Evolutionary conservation across 768 basidiomycete species (phyloP).

Genomic region (Panellus pusillus): DNA sequence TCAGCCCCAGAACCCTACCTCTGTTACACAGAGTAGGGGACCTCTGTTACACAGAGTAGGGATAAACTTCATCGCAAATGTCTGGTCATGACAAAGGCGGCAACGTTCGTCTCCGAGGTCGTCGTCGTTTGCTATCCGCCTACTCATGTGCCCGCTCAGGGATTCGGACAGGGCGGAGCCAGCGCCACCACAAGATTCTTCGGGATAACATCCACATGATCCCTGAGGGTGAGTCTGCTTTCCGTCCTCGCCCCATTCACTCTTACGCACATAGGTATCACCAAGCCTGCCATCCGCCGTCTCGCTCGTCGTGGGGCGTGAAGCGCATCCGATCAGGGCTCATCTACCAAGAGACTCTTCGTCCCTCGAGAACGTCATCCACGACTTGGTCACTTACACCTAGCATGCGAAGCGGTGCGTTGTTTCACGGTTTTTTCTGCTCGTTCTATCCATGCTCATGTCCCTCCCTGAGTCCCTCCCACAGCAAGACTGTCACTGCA

Average conservation of each 20-base stretch:
- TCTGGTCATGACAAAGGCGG: slow-evolving; percentile 97
- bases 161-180: slow-evolving; percentile 93
- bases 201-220: slow-evolving; percentile 77
- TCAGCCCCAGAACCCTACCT: no score
- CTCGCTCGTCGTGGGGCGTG: slow-evolving; percentile 97
- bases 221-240: slow-evolving; percentile 43
- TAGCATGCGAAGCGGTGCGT: slow-evolving; percentile 84
- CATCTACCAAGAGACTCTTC: slow-evolving; percentile 65
- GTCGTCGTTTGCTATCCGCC: background rate
- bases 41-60: no score
- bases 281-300: slow-evolving; percentile 90
- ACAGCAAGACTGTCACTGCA: slow-evolving; percentile 81
- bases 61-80: slow-evolving; percentile 61
- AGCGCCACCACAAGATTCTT: slow-evolving; percentile 93
- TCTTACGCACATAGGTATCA: slow-evolving; percentile 56
- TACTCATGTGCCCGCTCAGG: slow-evolving; percentile 37
- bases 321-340: slow-evolving; percentile 79
- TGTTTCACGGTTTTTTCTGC: background rate
- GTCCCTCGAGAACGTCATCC: slow-evolving; percentile 89
- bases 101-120: slow-evolving; percentile 55
- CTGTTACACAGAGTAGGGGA: no score
- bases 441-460: background rate
- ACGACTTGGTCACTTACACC: slow-evolving; percentile 96
- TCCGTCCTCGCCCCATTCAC: slow-evolving; percentile 32
- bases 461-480: no score